Evolutionary conservation across 73 alveolate species (phyloP), one percentile per base, ranked within the genome.

Genomic region (Paramecium pentaurelia): DNA sequence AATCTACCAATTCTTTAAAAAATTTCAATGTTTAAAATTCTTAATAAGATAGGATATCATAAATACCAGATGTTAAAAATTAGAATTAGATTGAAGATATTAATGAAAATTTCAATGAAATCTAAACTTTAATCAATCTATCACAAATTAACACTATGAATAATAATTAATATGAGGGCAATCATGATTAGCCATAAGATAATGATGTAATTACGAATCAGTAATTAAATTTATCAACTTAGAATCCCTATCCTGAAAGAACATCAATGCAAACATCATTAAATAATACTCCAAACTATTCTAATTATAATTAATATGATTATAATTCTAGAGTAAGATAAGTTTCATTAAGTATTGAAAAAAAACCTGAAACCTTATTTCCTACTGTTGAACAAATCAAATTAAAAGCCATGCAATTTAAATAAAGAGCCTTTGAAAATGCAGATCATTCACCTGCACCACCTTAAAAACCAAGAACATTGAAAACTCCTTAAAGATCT

Each of bases 341-440:
- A n/a, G 71, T 47, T 20, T 80, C 91, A 0, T 8, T 45, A 6
- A 45, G 77, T 47, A 58, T 80, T 80, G 91, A 80, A 44, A 80
- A 80, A 36, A 40, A 36, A 16, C 91, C 91, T 11, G 91, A 80
- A 80, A 80, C 91, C 2, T 36, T 80, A 44, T 80, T 80, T 36
- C 91, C 91, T 27, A 80, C 91, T 10, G 91, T 49, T 1, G 47
- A 80, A 47, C 9, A 80, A 80, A 80, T 80, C 27, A 80, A 45
- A 80, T 8, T 32, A 0, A 80, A 80, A 80, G 91, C 91, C 3
- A 12, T 3, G 8, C 32, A 49, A 80, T 80, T 80, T 36, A 80
- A 80, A 27, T 42, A 80, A 32, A 45, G 42, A 47, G 91, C 91
- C 5, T 32, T 45, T 25, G 91, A 80, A 80, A n/a, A 80, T 28